Base-by-base conservation (phyloP, 2,329 filamentous ascomycete genomes). In the Eurotiales sp. region DNA sequence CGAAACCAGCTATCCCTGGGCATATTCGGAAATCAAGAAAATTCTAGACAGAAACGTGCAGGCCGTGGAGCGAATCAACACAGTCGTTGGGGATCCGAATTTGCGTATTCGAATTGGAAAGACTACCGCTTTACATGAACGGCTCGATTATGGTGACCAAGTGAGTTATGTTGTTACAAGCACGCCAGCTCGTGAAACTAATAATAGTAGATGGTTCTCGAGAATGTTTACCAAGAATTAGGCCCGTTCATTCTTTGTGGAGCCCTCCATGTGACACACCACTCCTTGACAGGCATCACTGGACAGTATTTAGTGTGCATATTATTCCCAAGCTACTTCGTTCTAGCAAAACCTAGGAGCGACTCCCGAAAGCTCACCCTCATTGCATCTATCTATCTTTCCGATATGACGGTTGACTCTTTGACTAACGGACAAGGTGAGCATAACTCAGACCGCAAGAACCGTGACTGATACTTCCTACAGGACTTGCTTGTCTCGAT, bases 261-360 rank as follows among this genome's bases (percentile, higher is more conserved):
- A 32, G 85, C 86, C 23, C 77, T 97, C 3, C 84, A 96, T 67
- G 80, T 90, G 52, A 88, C 88, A 48, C 96, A 91, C 77, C 87
- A 93, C 62, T 84, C 82, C 1, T 78, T 78, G 41, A 79, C 83
- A 8, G 77, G 79, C 10, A 80, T 89, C 15, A 78, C 82, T 40
- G 92, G 91, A 5, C 81, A 85, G 57, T 96, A 96, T 68, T 85
- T 95, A 79, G 82, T 92, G 34, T 90, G 87, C 58, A 78, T 91
- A 14, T 75, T 96, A n/a, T 96, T 95, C 68, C 83, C 84, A 45
- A 82, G 88, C 46, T 86, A 88, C 56, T 70, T 97, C 1, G 81
- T 95, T 49, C 78, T 97, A 36, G 90, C 90, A 7, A 82, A 79
- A 8, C 78, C 82, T 12, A 77, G 80, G 40, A 85, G 81, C 54